Base-by-base conservation (phyloP, 2,329 filamentous ascomycete species). In the Chrysoporthe cubensis region DNA sequence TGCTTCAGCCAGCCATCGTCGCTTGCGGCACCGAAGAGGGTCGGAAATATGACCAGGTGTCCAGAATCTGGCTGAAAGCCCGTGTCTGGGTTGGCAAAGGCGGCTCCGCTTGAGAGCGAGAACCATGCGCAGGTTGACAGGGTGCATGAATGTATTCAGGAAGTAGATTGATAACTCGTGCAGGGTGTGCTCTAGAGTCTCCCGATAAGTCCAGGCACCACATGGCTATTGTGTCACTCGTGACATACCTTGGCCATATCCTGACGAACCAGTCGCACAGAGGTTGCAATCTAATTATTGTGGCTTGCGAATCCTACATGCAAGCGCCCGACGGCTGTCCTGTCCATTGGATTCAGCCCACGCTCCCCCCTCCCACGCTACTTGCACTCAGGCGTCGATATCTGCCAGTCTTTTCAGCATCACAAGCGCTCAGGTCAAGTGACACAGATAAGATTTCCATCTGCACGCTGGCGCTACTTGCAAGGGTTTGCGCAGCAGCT, bases 61-160 rank as follows among this genome's bases (percentile, higher is more conserved):
- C 54, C 32, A 57, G 54, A 26, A 40, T 57, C 54, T 57, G 54
- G 54, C 54, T 57, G 54, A 57, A 57, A 40, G 54, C 54, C 8
- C 54, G 54, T 40, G 54, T 57, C 34, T 57, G 54, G 54, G 34
- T 21, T 26, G 8, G 52, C 14, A 57, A 16, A 7, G 52, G 52
- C 34, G 32, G 54, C 54, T 57, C 54, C 32, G 32, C 8, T 34
- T 57, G 54, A 57, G 5, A 40, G 9, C 11, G 6, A 34, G 34
- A 40, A 6, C 14, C 34, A 57, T 57, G 16, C 34, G 32, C 9
- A 9, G 2, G 18, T n/a, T 16, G 32, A 40, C 18, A 57, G 34
- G 54, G 54, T 32, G 11, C 32, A 18, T 18, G 54, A 18, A 34
- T 57, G 54, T 57, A 57, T 21, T n/a, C 54, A 57, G 54, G 18